A percentile compares a stretch with the other conserved stretches of the same genome.
These are phyloP conservation scores for Sphaerostilbella broomeana DNA, from an alignment of 2,329 filamentous ascomycete species.

Conservation along the genomic window DNA sequence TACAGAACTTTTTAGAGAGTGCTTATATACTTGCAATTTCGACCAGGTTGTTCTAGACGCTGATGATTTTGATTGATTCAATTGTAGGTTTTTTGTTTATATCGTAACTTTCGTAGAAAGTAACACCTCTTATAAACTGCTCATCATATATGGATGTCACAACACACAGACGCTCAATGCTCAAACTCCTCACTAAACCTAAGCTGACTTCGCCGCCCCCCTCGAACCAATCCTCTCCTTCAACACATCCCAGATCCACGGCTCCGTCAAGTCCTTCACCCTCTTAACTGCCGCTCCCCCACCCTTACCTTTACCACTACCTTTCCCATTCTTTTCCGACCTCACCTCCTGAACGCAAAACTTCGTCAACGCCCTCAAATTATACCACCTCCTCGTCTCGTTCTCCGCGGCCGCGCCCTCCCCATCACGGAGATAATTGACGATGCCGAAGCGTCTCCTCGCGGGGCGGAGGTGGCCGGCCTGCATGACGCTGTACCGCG, in stretches of 20 bases:
- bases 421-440: conserved; percentile 33
- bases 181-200: no score
- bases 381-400: conserved; percentile 33
- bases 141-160: no score
- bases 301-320: no score
- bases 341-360: conserved; percentile 33
- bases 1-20: no score
- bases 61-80: no score
- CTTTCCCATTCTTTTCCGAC: conserved; percentile 12
- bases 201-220: conserved; percentile 2
- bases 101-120: no score
- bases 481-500: conserved; percentile 40
- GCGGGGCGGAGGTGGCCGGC: conserved; percentile 31
- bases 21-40: no score
- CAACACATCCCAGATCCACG: conserved; percentile 37
- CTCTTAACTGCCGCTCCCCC: no score
- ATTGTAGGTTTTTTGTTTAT: no score
- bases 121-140: no score
- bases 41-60: no score
- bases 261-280: conserved; percentile 27
- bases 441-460: conserved; percentile 30
- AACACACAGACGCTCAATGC: no score
- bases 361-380: conserved; percentile 31
- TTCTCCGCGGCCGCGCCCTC: conserved; percentile 28
- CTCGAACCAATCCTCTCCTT: conserved; percentile 27